Conservation (phyloP, 2,329 filamentous ascomycete genomes). For the Byssothecium circinans region DNA sequence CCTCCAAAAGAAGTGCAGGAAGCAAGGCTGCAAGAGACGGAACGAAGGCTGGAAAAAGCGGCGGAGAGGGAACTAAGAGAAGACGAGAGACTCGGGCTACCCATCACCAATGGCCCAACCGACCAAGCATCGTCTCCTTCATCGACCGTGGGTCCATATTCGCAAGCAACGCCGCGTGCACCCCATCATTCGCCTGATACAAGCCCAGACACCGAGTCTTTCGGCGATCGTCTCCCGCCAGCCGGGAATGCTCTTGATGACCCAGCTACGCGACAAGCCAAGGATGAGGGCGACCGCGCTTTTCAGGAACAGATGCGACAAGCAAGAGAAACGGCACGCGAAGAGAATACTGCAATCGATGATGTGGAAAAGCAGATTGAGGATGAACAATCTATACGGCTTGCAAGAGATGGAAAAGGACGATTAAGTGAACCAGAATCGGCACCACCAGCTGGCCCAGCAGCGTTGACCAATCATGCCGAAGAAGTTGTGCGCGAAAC, state of each 20-base stretch:
- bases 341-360: conserved; percentile 54
- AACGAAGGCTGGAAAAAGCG: conserved; percentile 42
- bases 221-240: conserved; percentile 39
- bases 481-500: conserved; percentile 19
- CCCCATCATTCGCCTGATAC: conserved; percentile 72
- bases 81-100: conserved; percentile 37
- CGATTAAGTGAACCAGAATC: conserved; percentile 24
- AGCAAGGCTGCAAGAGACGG: conserved; percentile 47
- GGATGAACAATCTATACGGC: conserved; percentile 53
- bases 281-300: conserved; percentile 58
- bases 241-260: conserved; percentile 36
- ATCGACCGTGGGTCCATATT: conserved; percentile 70
- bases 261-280: conserved; percentile 43
- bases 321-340: conserved; percentile 46
- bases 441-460: conserved; percentile 10
- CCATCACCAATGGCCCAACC: conserved; percentile 22
- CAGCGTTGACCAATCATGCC: conserved; percentile 29
- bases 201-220: conserved; percentile 66
- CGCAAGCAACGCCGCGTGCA: conserved; percentile 70
- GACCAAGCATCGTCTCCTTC: conserved; percentile 54
- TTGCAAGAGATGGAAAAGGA: conserved; percentile 36
- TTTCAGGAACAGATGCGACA: conserved; percentile 54
- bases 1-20: conserved; percentile 56
- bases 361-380: conserved; percentile 62
- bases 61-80: conserved; percentile 44